Conservation (phyloP, 495 filamentous ascomycete species). For the Thermochaetoides thermophila region DNA sequence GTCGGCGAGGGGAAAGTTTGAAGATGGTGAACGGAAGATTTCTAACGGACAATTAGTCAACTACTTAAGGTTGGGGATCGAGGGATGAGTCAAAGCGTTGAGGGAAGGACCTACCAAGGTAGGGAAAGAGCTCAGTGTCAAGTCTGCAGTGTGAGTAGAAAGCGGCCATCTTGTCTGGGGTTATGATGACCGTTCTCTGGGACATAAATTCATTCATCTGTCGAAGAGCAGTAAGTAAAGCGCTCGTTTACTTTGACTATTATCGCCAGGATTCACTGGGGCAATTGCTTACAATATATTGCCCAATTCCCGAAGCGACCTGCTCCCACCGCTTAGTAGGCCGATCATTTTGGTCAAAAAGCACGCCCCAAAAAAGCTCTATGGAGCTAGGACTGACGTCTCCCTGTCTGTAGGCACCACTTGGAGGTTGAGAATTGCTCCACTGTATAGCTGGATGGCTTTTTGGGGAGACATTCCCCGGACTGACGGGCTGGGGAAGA, state of each 20-base stretch:
- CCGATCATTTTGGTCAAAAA: constrained; percentile 55
- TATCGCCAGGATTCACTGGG: neutral
- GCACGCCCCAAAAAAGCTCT: constrained; percentile 53
- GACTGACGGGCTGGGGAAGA: neutral
- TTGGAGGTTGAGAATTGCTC: neutral
- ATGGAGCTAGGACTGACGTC: constrained; percentile 13
- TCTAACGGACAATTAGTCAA: neutral
- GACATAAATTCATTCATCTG: constrained; percentile 70
- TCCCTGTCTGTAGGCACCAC: neutral
- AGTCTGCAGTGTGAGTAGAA: constrained; percentile 59
- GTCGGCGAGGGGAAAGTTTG: constrained; percentile 33
- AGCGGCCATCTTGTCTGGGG: constrained; percentile 61
- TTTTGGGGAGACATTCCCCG: neutral
- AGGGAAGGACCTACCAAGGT: constrained; percentile 21
- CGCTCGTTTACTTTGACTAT: neutral
- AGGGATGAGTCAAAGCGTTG: neutral
- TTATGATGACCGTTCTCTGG: constrained; percentile 60
- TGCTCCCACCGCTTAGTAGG: constrained; percentile 54
- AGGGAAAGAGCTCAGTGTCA: constrained; percentile 39
- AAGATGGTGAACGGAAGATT: constrained; percentile 7
- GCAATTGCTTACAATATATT: constrained; percentile 50
- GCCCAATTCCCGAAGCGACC: constrained; percentile 62
- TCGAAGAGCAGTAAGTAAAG: neutral
- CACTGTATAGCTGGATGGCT: constrained; percentile 2
- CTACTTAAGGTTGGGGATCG: no score